Conservation (phyloP, 495 filamentous ascomycete species). For the Xylaria flabelliformis region DNA sequence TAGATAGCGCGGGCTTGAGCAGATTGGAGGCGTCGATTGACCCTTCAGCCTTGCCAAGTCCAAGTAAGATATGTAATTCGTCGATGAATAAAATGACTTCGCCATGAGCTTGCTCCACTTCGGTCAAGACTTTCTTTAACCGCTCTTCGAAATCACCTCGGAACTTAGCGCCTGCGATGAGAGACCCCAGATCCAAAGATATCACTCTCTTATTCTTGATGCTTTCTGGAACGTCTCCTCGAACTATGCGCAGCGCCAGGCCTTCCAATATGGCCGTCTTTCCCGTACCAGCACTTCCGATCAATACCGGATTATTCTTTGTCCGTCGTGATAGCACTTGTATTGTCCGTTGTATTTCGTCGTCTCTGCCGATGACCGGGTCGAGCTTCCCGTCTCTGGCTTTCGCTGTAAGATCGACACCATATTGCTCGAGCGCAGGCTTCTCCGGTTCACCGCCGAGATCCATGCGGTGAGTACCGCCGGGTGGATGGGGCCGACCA, state of each 20-base stretch:
- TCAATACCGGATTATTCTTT: conserved; percentile 96
- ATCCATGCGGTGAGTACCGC: conserved; percentile 93
- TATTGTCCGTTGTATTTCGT: conserved; percentile 91
- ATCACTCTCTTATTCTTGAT: conserved; percentile 95
- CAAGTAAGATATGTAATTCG: conserved; percentile 90
- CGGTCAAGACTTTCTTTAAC: conserved; percentile 86
- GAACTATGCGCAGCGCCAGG: conserved; percentile 86
- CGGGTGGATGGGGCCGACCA: conserved; percentile 83
- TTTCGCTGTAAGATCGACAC: conserved; percentile 85
- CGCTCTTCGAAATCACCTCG: conserved; percentile 96
- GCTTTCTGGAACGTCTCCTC: conserved; percentile 93
- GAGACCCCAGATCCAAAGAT: conserved; percentile 81
- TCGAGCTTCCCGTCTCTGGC: conserved; percentile 91
- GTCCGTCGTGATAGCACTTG: conserved; percentile 91
- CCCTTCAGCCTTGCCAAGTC: conserved; percentile 92
- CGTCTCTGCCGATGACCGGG: conserved; percentile 91
- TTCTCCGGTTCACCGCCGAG: conserved; percentile 81
- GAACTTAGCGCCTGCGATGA: conserved; percentile 96
- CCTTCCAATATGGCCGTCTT: conserved; percentile 97
- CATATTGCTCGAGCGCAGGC: conserved; percentile 86
- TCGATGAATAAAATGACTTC: conserved; percentile 94
- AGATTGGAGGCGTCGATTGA: conserved; percentile 96
- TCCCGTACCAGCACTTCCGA: conserved; percentile 90
- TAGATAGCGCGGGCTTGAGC: conserved; percentile 88
- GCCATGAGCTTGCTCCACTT: conserved; percentile 87